Base-by-base conservation (phyloP, 371 early-diverging fungal species). In the Dichotomocladium elegans region DNA sequence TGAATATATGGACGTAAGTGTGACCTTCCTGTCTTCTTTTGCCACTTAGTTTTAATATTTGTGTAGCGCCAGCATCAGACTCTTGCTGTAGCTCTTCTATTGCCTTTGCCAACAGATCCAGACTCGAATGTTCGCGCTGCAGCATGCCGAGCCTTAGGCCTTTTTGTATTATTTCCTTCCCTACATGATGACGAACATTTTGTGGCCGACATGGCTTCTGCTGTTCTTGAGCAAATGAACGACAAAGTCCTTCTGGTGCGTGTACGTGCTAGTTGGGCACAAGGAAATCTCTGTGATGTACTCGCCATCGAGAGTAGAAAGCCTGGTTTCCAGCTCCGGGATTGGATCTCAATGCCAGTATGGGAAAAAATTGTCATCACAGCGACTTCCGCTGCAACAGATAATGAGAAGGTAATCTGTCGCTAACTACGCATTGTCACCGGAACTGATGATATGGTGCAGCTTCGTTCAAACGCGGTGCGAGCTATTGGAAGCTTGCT, bases 241-340 rank as follows among this genome's bases (percentile, higher is more conserved):
- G 87, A 89, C 43, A 53, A 66, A 24, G 70, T 70, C 14, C 47
- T 88, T 26, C 42, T 76, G 11, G 88, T 90, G 2, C 70, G 87
- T 30, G 73, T 88, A 1, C 68, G 89, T 26, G 86, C 82, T 0
- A 86, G 85, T 56, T 91, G 92, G 92, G 87, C 90, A 0, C 67
- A 87, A 15, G 92, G 82, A 9, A 90, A 90, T 63, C 45, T 89
- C 29, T 80, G 86, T 41, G 91, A 89, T 58, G 73, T 85, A 0
- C 56, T 88, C 11, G 83, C 81, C 8, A 33, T 75, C 10, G 63
- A 79, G 41, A 67, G 66, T 55, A 64, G 64, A 37, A 64, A 61
- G 4, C 40, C 58, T 7, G 66, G 55, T 1, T 70, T 74, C 45
- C 31, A 47, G 35, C 51, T 74, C 3, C 41, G 58, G 15, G 74